Conservation (phyloP, 805 yeast species). For the Schwanniomyces pseudopolymorphus region DNA sequence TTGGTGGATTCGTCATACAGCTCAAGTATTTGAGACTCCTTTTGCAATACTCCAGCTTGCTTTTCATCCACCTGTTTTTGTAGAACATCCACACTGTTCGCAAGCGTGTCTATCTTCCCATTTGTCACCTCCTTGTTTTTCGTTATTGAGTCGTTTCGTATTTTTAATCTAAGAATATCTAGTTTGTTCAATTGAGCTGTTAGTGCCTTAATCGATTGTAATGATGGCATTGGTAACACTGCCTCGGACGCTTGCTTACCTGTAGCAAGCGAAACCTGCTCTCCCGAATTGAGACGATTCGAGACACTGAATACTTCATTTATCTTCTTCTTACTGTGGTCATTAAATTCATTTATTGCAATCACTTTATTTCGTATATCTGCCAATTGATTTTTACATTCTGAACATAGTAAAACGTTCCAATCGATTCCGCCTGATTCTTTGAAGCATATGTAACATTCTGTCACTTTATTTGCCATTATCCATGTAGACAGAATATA, state of each 20-base stretch:
- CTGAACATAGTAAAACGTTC: background rate
- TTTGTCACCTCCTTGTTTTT: conserved; percentile 4
- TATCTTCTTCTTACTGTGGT: conserved; percentile 20
- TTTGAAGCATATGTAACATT: conserved; percentile 1
- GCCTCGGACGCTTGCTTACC: conserved; percentile 1
- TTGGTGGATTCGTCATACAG: background rate
- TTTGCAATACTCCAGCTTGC: conserved; percentile 8
- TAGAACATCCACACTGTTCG: background rate
- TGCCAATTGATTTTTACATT: conserved; percentile 2
- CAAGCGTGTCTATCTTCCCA: conserved; percentile 3
- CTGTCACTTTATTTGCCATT: background rate
- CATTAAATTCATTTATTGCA: conserved; percentile 23
- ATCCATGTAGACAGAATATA: background rate
- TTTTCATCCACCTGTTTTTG: conserved; percentile 4
- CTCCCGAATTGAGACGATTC: conserved; percentile 10
- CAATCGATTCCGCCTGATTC: background rate
- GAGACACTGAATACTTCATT: conserved; percentile 23
- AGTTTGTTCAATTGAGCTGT: conserved; percentile 32
- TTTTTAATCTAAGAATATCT: conserved; percentile 15
- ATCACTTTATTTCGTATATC: background rate
- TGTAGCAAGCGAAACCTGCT: background rate
- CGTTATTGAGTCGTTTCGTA: conserved; percentile 14
- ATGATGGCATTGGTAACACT: conserved; percentile 15
- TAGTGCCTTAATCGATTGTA: conserved; percentile 19
- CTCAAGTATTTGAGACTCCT: conserved; percentile 6